A percentile compares a stretch with the other conserved stretches of the same genome.
These are phyloP conservation scores for Amaranthus palmeri DNA, from an alignment of 148 eudicot genomes.

Conservation along the genomic window DNA sequence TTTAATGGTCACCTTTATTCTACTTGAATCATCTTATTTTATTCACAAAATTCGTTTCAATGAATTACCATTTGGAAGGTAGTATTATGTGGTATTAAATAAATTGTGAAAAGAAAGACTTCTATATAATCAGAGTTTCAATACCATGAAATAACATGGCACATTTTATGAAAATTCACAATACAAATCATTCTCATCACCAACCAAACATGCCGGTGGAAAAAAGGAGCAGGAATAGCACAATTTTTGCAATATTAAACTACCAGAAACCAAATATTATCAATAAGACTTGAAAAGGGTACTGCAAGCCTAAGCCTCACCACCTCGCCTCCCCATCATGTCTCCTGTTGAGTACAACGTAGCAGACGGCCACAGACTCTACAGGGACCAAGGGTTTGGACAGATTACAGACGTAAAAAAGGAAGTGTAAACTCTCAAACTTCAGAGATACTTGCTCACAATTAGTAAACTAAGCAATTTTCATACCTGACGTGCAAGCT, in stretches of 20 bases:
- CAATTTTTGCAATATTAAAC: background rate
- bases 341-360: background rate
- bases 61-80: no score
- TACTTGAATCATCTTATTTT: no score
- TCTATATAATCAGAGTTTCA: no score
- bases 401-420: background rate
- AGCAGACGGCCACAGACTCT: no score
- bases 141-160: no score
- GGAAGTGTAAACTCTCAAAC: background rate
- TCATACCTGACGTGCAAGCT: slow-evolving; percentile 84
- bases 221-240: background rate
- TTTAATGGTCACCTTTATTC: no score
- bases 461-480: background rate
- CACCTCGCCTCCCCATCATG: background rate
- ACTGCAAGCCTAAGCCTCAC: background rate
- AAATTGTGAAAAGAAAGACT: no score
- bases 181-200: background rate
- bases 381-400: background rate
- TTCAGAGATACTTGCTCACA: background rate
- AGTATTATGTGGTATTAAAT: no score
- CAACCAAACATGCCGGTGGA: background rate
- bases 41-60: no score
- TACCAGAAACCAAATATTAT: background rate
- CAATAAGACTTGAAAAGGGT: background rate
- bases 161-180: no score